A percentile compares a stretch with the other conserved stretches of the same genome.
Conservation (phyloP, 208 protist genomes). For the Trypanosoma avium region DNA sequence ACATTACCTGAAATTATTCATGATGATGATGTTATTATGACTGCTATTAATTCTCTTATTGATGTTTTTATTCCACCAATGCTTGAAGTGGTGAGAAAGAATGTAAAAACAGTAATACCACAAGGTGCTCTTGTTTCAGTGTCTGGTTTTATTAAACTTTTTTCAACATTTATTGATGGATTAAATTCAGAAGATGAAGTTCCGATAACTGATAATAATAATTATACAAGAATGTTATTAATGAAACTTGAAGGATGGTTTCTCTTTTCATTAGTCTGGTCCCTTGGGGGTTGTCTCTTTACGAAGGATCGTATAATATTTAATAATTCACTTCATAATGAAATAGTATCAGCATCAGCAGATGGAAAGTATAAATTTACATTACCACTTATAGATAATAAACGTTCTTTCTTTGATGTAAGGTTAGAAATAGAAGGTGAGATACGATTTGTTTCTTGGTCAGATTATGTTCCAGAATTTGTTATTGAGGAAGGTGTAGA, state of each 20-base stretch:
- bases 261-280: conserved; percentile 93
- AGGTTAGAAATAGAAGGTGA: conserved; percentile 63
- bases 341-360: conserved; percentile 32
- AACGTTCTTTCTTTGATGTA: conserved; percentile 86
- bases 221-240: conserved; percentile 48
- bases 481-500: conserved; percentile 76
- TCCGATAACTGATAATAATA: conserved; percentile 13
- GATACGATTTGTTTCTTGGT: conserved; percentile 79
- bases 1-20: conserved; percentile 65
- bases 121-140: conserved; percentile 71
- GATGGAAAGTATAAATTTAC: conserved; percentile 64
- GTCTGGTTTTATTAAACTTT: conserved; percentile 84
- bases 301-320: conserved; percentile 76
- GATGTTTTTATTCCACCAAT: conserved; percentile 72
- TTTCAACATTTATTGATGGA: conserved; percentile 57
- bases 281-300: conserved; percentile 89
- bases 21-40: conserved; percentile 35
- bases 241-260: conserved; percentile 91
- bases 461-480: conserved; percentile 81
- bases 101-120: conserved; percentile 75
- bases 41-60: conserved; percentile 46
- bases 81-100: conserved; percentile 83
- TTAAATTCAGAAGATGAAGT: conserved; percentile 34
- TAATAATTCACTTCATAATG: conserved; percentile 76
- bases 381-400: conserved; percentile 69